Evolutionary conservation across 2,329 filamentous ascomycete species (phyloP), one percentile per base, ranked within the genome.

Genomic region (Pochonia chlamydosporia): DNA sequence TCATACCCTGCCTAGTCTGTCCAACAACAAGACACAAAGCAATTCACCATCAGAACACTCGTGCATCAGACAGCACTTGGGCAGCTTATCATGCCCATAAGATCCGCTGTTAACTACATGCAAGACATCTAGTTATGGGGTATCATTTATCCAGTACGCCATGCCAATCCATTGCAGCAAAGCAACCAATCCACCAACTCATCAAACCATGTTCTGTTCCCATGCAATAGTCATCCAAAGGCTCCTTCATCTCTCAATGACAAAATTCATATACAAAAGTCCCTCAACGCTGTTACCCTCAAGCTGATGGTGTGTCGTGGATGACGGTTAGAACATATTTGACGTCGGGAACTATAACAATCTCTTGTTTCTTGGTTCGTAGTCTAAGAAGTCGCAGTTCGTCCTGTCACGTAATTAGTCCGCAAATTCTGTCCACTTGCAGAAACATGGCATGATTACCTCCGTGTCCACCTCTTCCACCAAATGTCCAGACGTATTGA

Each of bases 291-390:
- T 33, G 40, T 37, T 44, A 28, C 39, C 28, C 51, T 64, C 66
- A 87, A 58, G 81, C 82, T 8, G 81, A 77, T 33, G 86, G 84
- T n/a, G 87, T 89, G 62, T 91, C 87, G 67, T 92, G 87, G 47
- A 92, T 79, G 31, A 90, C 84, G 46, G 91, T 81, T 31, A 92
- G 75, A 40, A 93, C 72, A 65, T 87, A 95, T 60, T 88, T 90
- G 35, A 78, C 61, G 63, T 92, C 88, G 64, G 87, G 87, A 18
- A 92, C 85, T 59, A 93, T 88, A 49, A 93, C 85, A 52, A 93
- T 70, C 65, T 95, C 89, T 57, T 90, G 86, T 65, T 87, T 90
- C 71, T 84, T 89, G n/a, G 87, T 92, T 54, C 89, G 78, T 54
- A 95, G 63, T 52, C 87, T 76, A 44, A 93, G 66, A 41, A 93